These are phyloP conservation scores for Dichotomocladium elegans DNA, from an alignment of 371 early-diverging fungal genomes.

Conservation along the genomic window DNA sequence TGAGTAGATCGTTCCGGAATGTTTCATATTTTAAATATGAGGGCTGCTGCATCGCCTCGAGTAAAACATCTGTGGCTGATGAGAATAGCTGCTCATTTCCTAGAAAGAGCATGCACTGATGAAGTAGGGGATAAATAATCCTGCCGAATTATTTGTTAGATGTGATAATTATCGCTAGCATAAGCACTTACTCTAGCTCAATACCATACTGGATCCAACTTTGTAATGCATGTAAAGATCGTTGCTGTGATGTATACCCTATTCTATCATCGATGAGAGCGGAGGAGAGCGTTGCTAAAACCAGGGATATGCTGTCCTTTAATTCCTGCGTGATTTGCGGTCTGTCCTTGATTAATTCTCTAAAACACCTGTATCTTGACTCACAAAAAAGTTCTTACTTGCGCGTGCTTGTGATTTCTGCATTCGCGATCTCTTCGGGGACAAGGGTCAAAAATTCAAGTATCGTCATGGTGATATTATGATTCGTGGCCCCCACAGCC, in stretches of 20 bases:
- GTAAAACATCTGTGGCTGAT: conserved; percentile 47
- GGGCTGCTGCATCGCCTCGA: conserved; percentile 51
- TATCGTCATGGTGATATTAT: conserved; percentile 43
- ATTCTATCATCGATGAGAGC: background rate
- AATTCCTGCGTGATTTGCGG: conserved; percentile 38
- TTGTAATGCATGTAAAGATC: conserved; percentile 49
- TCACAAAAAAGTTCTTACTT: conserved; percentile 27
- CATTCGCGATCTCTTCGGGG: conserved; percentile 72
- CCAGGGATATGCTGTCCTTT: conserved; percentile 40
- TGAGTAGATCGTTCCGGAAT: conserved; percentile 48
- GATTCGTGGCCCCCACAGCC: conserved; percentile 18
- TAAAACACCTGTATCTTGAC: too few relatives aligned
- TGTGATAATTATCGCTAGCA: background rate
- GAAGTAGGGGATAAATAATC: conserved; percentile 18
- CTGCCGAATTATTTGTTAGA: background rate
- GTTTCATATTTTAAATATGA: conserved; percentile 30
- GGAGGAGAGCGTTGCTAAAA: conserved; percentile 37
- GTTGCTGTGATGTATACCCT: conserved; percentile 22
- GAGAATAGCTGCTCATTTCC: conserved; percentile 45
- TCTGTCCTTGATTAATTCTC: background rate
- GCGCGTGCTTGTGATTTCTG: conserved; percentile 46
- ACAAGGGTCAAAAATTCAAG: conserved; percentile 74
- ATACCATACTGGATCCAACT: conserved; percentile 68
- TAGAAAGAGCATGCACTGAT: conserved; percentile 36
- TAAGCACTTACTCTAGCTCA: conserved; percentile 43